These are phyloP conservation scores for Whalleya microplaca DNA, from an alignment of 2,329 filamentous ascomycete genomes.

Conservation along the genomic window DNA sequence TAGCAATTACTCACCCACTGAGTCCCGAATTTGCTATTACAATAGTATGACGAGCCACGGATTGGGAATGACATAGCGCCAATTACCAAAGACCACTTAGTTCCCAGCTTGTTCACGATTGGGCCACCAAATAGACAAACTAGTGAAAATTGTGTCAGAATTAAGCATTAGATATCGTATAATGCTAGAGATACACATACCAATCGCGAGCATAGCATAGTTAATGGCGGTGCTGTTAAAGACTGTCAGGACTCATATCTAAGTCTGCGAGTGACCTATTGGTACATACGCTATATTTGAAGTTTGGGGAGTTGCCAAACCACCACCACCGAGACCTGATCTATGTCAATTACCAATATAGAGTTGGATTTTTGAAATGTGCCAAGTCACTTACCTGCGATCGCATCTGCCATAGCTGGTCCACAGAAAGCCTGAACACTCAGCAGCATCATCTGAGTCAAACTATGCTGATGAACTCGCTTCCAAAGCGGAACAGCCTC, in stretches of 20 bases:
- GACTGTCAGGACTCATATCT: constrained; percentile 1
- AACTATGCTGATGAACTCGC: constrained; percentile 48
- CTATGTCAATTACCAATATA: neutral
- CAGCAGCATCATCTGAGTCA: constrained; percentile 53
- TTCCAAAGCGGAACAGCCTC: constrained; percentile 44
- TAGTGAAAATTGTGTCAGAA: constrained; percentile 2
- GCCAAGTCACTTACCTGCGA: constrained; percentile 36
- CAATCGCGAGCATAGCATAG: constrained; percentile 37
- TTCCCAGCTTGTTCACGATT: constrained; percentile 50
- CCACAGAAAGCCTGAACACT: constrained; percentile 50
- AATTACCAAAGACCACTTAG: constrained; percentile 50
- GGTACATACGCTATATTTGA: constrained; percentile 45
- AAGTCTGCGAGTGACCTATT: neutral
- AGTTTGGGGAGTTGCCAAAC: constrained; percentile 47
- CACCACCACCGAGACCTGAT: constrained; percentile 46
- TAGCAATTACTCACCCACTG: constrained; percentile 45
- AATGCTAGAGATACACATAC: constrained; percentile 16
- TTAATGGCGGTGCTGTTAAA: constrained; percentile 24
- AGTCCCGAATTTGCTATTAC: constrained; percentile 52
- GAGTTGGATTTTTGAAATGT: no score
- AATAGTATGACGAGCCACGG: constrained; percentile 51
- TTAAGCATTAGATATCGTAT: constrained; percentile 5
- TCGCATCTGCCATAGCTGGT: constrained; percentile 45
- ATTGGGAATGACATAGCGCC: constrained; percentile 48
- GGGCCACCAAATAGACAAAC: constrained; percentile 49